A percentile compares a stretch with the other conserved stretches of the same genome.
These are phyloP conservation scores for Graphilbum fragrans DNA, from an alignment of 2,329 filamentous ascomycete genomes.

Conservation along the genomic window DNA sequence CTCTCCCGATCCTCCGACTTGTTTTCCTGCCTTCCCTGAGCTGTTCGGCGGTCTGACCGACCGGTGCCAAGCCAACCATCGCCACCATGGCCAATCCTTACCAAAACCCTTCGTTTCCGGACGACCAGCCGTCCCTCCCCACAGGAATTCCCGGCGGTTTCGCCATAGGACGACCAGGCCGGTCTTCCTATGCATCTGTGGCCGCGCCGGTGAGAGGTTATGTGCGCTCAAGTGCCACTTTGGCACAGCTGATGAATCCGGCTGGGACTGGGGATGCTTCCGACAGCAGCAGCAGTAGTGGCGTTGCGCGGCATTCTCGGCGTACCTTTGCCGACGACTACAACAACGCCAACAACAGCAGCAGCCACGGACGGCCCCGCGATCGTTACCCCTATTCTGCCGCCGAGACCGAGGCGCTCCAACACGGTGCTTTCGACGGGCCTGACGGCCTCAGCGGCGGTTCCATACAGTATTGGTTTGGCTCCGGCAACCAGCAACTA, in stretches of 20 bases:
- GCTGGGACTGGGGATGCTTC: constrained; percentile 5
- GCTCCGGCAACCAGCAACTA: constrained; percentile 17
- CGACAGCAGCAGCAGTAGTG: constrained; percentile 11
- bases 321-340: background rate
- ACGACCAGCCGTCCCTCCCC: constrained; percentile 17
- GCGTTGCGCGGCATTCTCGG: constrained; percentile 12
- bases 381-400: background rate
- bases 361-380: background rate
- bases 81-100: constrained; percentile 30
- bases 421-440: background rate
- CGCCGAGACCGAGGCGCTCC: constrained; percentile 8
- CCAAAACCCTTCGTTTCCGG: constrained; percentile 20
- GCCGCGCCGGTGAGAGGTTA: constrained; percentile 24
- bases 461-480: constrained; percentile 13
- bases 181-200: constrained; percentile 28
- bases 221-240: constrained; percentile 26
- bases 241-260: constrained; percentile 37
- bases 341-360: constrained; percentile 10
- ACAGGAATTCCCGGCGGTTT: constrained; percentile 16
- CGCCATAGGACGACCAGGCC: constrained; percentile 20
- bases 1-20: no score
- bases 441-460: constrained; percentile 11
- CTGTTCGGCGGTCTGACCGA: no score
- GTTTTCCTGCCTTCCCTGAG: no score
- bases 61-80: no score